Percentiles rank a stretch among this genome's conserved stretches.
Evolutionary conservation across 2,329 filamentous ascomycete genomes (phyloP).

Genomic region (Penicillium sumatraense): DNA sequence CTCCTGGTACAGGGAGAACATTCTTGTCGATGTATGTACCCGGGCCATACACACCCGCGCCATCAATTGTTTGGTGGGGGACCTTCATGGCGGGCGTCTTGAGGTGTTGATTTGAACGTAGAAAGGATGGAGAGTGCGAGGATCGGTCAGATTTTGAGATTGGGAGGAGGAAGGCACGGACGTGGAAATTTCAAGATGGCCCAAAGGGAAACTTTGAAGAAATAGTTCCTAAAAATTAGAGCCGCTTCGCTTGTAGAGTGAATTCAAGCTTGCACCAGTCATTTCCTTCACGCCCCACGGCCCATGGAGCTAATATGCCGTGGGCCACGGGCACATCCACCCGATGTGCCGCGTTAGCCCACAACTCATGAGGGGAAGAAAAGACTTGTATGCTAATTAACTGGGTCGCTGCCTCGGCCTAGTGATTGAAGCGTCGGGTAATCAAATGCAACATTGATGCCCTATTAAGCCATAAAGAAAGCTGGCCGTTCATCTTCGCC

Average conservation of each 20-base stretch:
- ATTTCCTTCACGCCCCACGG: background rate
- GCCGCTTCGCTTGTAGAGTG: too few relatives aligned
- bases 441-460: too few relatives aligned
- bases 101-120: background rate
- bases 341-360: background rate
- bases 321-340: background rate
- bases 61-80: constrained; percentile 18
- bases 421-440: too few relatives aligned
- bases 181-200: background rate
- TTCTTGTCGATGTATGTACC: constrained; percentile 46
- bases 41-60: constrained; percentile 42
- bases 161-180: background rate
- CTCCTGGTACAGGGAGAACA: constrained; percentile 42
- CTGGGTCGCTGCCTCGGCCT: too few relatives aligned
- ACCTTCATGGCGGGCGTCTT: background rate
- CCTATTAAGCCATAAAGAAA: too few relatives aligned
- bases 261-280: too few relatives aligned
- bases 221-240: background rate
- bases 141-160: background rate
- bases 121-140: background rate
- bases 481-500: too few relatives aligned
- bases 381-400: too few relatives aligned
- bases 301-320: background rate
- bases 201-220: background rate
- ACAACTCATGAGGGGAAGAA: background rate